Percentiles rank a stretch among this genome's conserved stretches.
Conservation (phyloP, 2,329 filamentous ascomycete species). For the Aspergillus oerlinghausenensis region DNA sequence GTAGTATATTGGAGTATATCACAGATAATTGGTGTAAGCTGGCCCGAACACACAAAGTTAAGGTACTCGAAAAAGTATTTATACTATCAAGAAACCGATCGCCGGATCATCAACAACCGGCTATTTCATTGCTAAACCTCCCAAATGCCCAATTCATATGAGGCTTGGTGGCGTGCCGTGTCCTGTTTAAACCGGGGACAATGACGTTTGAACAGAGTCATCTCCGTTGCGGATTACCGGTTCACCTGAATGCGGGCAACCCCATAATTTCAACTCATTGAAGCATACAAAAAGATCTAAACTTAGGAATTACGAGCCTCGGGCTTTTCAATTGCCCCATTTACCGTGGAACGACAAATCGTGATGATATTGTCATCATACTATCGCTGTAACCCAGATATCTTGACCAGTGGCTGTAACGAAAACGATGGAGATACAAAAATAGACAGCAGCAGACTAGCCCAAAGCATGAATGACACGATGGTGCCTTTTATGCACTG, state of each 20-base stretch:
- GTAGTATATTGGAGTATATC: background rate
- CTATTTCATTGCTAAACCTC: background rate
- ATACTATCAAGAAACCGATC: background rate
- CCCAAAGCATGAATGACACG: background rate
- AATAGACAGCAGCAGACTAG: background rate
- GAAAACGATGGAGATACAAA: background rate
- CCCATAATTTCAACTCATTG: background rate
- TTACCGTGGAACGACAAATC: background rate
- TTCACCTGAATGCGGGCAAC: background rate
- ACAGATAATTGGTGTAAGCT: background rate
- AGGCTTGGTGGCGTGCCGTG: background rate
- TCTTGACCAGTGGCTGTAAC: background rate
- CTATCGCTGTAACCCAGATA: background rate
- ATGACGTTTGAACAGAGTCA: constrained; percentile 1
- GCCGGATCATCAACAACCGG: constrained; percentile 2
- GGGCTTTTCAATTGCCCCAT: background rate
- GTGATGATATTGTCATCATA: background rate
- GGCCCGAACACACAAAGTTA: background rate
- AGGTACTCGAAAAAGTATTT: background rate
- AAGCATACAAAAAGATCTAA: too few relatives aligned
- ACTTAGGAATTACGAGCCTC: background rate
- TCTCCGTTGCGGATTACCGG: background rate
- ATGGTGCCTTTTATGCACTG: background rate
- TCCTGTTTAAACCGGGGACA: background rate
- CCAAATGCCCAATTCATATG: background rate